Conservation (phyloP, 2,329 filamentous ascomycete genomes). For the Nannizzia gypsea region DNA sequence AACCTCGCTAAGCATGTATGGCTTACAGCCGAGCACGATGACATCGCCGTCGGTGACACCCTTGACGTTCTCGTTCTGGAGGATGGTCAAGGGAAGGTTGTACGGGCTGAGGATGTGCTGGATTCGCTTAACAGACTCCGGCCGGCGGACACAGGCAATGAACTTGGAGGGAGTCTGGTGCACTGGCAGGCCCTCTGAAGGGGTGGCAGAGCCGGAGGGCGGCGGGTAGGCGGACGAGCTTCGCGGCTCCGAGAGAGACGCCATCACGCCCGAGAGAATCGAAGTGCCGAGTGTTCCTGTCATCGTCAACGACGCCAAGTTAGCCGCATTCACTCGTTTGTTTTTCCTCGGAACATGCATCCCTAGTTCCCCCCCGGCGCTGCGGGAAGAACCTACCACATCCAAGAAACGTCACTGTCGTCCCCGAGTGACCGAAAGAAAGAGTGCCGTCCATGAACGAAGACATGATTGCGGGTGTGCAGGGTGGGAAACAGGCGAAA, state of each 20-base stretch:
- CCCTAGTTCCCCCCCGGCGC: neutral
- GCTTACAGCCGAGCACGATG: conserved; percentile 69
- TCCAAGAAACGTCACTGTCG: conserved; percentile 52
- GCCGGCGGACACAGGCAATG: conserved; percentile 65
- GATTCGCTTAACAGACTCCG: conserved; percentile 58
- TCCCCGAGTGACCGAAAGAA: neutral
- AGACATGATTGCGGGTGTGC: neutral
- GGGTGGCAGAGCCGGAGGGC: conserved; percentile 30
- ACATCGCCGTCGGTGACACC: conserved; percentile 59
- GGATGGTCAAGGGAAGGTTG: conserved; percentile 50
- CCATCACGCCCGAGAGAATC: conserved; percentile 68
- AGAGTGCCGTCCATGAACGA: neutral
- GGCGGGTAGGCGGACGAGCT: conserved; percentile 20
- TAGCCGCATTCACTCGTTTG: neutral
- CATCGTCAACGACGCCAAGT: conserved; percentile 4
- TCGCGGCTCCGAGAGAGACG: conserved; percentile 50
- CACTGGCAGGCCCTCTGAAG: conserved; percentile 34
- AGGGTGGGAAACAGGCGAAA: neutral
- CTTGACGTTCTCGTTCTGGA: conserved; percentile 59
- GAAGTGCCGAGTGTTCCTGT: conserved; percentile 74
- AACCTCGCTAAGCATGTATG: conserved; percentile 58
- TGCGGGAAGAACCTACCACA: conserved; percentile 47
- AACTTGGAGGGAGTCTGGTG: conserved; percentile 58
- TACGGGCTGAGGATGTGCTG: conserved; percentile 54
- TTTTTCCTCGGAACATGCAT: conserved; percentile 2